Evolutionary conservation across 2,329 filamentous ascomycete genomes (phyloP).

Genomic region (Ophiosphaerella herpotricha): DNA sequence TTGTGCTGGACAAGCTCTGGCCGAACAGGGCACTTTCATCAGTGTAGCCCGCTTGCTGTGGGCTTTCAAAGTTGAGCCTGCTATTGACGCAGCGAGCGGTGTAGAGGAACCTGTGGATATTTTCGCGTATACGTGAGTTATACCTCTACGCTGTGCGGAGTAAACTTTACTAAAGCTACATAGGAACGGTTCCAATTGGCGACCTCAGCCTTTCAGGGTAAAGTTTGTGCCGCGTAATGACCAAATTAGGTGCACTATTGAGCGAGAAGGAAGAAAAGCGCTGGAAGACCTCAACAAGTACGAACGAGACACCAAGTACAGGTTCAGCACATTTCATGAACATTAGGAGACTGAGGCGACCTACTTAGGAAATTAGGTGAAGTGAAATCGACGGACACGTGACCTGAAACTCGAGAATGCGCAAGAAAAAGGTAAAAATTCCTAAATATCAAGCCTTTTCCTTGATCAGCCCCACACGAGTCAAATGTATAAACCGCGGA

Average conservation of each 20-base stretch:
- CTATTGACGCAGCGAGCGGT: conserved; percentile 44
- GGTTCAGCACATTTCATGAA: conserved; percentile 46
- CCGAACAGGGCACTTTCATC: conserved; percentile 64
- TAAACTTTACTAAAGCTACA: not conserved
- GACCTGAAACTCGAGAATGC: no score
- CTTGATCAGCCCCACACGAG: no score
- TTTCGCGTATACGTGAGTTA: conserved; percentile 54
- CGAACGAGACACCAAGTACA: conserved; percentile 59
- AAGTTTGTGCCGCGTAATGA: conserved; percentile 55
- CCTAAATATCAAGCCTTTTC: no score
- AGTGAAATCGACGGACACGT: no score
- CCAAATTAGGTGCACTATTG: conserved; percentile 55
- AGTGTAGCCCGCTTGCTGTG: conserved; percentile 61
- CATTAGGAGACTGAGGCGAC: no score
- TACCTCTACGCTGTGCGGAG: not conserved
- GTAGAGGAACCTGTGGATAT: conserved; percentile 61
- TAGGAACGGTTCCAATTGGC: conserved; percentile 62
- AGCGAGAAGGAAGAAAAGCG: conserved; percentile 57
- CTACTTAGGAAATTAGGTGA: no score
- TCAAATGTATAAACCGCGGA: no score
- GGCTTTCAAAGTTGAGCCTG: conserved; percentile 58
- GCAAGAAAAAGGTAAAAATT: no score
- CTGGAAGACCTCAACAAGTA: conserved; percentile 57
- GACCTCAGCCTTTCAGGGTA: conserved; percentile 60
- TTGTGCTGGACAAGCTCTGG: conserved; percentile 62